A percentile compares a stretch with the other conserved stretches of the same genome.
Conservation (phyloP, 495 filamentous ascomycete species). For the Lentithecium fluviatile region DNA sequence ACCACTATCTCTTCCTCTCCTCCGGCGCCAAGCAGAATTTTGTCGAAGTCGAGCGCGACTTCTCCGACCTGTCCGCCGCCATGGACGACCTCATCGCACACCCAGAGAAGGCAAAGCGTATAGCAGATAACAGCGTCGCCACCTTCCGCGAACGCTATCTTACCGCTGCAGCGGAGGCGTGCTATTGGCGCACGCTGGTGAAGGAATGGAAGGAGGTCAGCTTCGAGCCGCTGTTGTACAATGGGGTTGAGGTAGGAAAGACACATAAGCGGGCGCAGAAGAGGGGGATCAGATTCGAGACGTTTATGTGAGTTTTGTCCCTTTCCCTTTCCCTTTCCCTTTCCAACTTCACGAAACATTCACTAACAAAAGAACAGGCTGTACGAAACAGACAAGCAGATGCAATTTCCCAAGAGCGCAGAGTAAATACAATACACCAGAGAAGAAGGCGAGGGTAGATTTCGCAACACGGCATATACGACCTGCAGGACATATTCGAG, state of each 20-base stretch:
- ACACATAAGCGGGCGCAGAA: slow-evolving; percentile 11
- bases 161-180: slow-evolving; percentile 54
- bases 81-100: slow-evolving; percentile 54
- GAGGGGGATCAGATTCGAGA: slow-evolving; percentile 30
- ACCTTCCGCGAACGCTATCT: slow-evolving; percentile 60
- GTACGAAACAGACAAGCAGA: slow-evolving; percentile 1
- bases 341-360: too few relatives aligned
- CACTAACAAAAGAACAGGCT: neutral
- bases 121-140: slow-evolving; percentile 55
- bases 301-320: slow-evolving; percentile 24
- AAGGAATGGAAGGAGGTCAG: slow-evolving; percentile 42
- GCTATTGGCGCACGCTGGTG: slow-evolving; percentile 53
- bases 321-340: too few relatives aligned
- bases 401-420: neutral
- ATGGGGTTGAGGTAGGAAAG: slow-evolving; percentile 16
- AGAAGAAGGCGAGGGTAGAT: neutral
- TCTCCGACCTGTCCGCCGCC: slow-evolving; percentile 53
- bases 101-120: slow-evolving; percentile 50
- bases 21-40: slow-evolving; percentile 60
- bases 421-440: neutral
- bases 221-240: slow-evolving; percentile 25
- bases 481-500: neutral
- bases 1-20: slow-evolving; percentile 45
- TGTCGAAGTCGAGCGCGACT: slow-evolving; percentile 56
- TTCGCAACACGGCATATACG: neutral